Evolutionary conservation across 75 land plant species (phyloP), one percentile per base, ranked within the genome.

Genomic region (Larix kaempferi): DNA sequence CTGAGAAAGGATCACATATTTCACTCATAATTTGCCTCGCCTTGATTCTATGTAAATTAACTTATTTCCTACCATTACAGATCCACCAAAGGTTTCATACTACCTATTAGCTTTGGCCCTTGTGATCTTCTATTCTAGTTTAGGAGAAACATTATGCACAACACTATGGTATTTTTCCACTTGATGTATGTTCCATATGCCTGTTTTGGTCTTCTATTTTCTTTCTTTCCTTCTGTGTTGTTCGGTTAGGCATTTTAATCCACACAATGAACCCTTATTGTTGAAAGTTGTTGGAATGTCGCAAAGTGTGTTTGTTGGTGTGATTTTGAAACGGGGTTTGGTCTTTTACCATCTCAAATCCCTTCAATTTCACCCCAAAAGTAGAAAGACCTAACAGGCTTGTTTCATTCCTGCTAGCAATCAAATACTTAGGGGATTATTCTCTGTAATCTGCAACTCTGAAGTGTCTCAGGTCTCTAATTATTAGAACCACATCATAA

Each of bases 351-450:
- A 26, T 0, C 4, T 63, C 5, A 33, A 63, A 63, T 5, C 37
- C 66, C 66, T 63, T 63, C 66, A 63, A 63, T 15, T 63, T 26
- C 27, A 62, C 27, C 33, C 65, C 33, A 62, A 65, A 65, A 65
- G 17, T 65, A 65, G 69, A 39, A 67, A 67, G 44, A 35, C 49
- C 8, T 35, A 4, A 49, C 71, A 37, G n/a, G 44, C 37, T 67
- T 5, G 21, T 14, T 67, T 15, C 37, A 67, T 67, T 67, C 71
- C 14, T 67, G 11, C n/a, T 37, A 13, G 37, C 44, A 67, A 67
- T 7, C 41, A 21, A 67, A 19, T 67, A 1, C 37, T 5, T 5
- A 35, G 15, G 71, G 41, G 35, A 67, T 67, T 41, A 5, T 17
- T 17, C 44, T 17, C 54, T 49, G n/a, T 17, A 35, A 37, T 67